Conservation (phyloP, 2,329 filamentous ascomycete species). For the Fonsecaea multimorphosa region DNA sequence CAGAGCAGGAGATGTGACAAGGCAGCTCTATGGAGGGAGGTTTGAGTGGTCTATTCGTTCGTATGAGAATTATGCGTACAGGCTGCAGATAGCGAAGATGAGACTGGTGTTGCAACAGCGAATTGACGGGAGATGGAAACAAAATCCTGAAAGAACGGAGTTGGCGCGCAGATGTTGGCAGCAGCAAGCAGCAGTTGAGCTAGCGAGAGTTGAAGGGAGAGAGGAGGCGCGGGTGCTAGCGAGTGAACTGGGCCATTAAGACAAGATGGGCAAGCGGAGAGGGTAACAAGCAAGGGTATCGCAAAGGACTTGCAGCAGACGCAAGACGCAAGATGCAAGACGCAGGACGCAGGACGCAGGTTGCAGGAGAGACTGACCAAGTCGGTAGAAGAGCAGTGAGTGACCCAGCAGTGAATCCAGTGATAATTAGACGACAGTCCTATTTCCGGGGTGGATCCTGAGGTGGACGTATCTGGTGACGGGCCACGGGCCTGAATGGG, state of each 20-base stretch:
- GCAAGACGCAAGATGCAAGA: too few relatives aligned
- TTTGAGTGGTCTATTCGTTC: conserved; percentile 19
- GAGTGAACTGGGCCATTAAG: conserved; percentile 8
- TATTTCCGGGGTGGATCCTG: conserved; percentile 22
- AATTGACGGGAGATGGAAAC: background rate
- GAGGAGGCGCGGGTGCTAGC: conserved; percentile 14
- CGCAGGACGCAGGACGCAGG: background rate
- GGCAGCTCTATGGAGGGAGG: conserved; percentile 10
- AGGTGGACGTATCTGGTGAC: conserved; percentile 7
- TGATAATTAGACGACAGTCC: conserved; percentile 18
- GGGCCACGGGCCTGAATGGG: conserved; percentile 9
- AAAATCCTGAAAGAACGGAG: conserved; percentile 10
- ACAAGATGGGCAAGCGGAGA: conserved; percentile 14
- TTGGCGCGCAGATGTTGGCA: conserved; percentile 17
- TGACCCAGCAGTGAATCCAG: too few relatives aligned
- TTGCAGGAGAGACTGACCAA: conserved; percentile 18
- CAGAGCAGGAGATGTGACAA: background rate
- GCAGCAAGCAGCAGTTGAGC: conserved; percentile 10
- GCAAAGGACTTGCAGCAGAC: background rate
- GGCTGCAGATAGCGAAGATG: conserved; percentile 17
- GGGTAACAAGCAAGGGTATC: background rate
- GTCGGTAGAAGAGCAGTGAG: conserved; percentile 8
- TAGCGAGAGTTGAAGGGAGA: conserved; percentile 11
- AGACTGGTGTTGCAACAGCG: conserved; percentile 2
- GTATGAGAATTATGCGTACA: conserved; percentile 23